Percentiles rank a stretch among this genome's conserved stretches.
phyloP scores from a whole-genome alignment of 345 rosid genomes.

The Eucalyptus camaldulensis region DNA sequence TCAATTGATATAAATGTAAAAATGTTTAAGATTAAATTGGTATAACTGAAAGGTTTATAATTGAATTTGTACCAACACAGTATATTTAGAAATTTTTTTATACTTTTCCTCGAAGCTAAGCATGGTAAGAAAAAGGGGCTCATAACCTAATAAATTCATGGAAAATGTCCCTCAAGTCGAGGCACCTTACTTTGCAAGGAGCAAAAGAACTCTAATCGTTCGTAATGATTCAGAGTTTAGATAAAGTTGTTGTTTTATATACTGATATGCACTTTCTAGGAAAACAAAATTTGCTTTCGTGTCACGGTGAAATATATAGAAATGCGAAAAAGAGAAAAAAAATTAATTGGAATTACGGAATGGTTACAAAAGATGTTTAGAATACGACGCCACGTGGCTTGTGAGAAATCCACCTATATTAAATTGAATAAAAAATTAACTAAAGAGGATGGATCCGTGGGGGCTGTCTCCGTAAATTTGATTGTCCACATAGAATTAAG shows the following conservation, averaged over 20 bases:
- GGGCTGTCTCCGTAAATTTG: not conserved
- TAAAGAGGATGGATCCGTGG: not conserved
- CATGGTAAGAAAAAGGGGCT: not conserved
- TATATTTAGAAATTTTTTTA: too few species aligned
- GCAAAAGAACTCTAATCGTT: not conserved
- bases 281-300: not conserved
- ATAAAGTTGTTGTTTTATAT: not conserved
- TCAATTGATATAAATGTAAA: too few species aligned
- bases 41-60: rapidly evolving
- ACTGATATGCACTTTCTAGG: not conserved
- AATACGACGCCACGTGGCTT: not conserved
- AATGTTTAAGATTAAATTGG: rapidly evolving
- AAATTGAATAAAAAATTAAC: not conserved
- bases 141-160: not conserved
- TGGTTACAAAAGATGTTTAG: not conserved
- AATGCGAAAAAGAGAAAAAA: not conserved
- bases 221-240: not conserved
- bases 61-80: rapidly evolving
- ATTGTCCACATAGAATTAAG: not conserved
- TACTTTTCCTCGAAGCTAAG: not conserved
- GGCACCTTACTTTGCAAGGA: not conserved
- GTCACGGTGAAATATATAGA: not conserved
- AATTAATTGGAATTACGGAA: not conserved
- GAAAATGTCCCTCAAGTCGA: not conserved
- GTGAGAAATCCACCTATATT: not conserved